A percentile compares a stretch with the other conserved stretches of the same genome.
phyloP scores from a whole-genome alignment of 805 yeast genomes.

The Barnettozyma vustinii region DNA sequence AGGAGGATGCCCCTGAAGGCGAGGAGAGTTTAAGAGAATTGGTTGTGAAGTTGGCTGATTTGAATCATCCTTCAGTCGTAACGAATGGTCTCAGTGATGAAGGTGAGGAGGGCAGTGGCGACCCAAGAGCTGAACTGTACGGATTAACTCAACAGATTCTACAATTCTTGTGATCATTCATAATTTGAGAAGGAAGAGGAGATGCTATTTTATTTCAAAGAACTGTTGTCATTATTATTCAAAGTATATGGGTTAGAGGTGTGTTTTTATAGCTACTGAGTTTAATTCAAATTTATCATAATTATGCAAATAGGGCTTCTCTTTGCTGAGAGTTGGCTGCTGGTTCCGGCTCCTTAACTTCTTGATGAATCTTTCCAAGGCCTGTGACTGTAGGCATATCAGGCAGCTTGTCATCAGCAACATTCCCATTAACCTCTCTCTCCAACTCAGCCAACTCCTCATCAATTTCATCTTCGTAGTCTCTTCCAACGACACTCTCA shows the following conservation, averaged over 20 bases:
- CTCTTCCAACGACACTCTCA: slow-evolving; percentile 28
- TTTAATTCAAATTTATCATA: not conserved
- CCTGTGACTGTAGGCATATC: slow-evolving; percentile 6
- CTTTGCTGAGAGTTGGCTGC: not conserved
- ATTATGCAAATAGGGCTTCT: not conserved
- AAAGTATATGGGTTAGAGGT: not conserved
- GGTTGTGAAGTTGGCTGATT: slow-evolving; percentile 42
- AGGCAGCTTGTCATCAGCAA: not conserved
- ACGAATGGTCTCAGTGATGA: slow-evolving; percentile 39
- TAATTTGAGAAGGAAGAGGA: not conserved
- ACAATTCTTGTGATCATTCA: slow-evolving; percentile 30
- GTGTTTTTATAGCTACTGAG: not conserved
- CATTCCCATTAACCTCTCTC: slow-evolving; percentile 52
- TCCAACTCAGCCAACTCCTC: slow-evolving; percentile 88
- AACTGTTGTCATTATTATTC: slow-evolving; percentile 1
- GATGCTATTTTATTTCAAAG: not conserved
- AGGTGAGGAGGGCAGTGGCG: slow-evolving; percentile 19
- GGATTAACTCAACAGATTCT: slow-evolving; percentile 64
- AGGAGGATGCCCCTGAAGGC: slow-evolving; percentile 32
- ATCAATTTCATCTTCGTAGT: slow-evolving; percentile 83
- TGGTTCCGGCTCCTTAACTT: not conserved
- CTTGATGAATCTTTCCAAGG: not conserved
- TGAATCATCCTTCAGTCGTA: slow-evolving; percentile 26
- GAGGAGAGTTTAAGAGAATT: slow-evolving; percentile 44
- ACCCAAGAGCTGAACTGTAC: slow-evolving; percentile 59